Conservation (phyloP, 2,329 filamentous ascomycete genomes). For the Diaporthe sp. region DNA sequence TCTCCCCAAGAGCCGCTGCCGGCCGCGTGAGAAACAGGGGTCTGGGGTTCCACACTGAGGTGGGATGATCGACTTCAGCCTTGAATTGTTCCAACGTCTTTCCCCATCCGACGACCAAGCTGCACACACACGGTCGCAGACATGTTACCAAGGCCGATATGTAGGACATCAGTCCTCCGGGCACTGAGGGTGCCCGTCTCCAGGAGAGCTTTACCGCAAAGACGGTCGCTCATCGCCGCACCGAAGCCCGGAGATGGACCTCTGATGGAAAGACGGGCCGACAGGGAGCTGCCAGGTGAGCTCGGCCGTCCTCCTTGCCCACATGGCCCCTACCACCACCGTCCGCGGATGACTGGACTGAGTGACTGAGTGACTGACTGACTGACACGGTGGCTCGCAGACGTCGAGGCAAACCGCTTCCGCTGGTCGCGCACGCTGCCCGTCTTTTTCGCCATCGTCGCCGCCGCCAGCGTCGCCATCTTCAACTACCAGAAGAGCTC, state of each 20-base stretch:
- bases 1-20: conserved; percentile 28
- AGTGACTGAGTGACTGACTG: no score
- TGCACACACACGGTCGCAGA: conserved; percentile 30
- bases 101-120: not conserved
- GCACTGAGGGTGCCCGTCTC: conserved; percentile 22
- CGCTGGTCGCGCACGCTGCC: conserved; percentile 83
- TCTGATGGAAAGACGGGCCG: conserved; percentile 74
- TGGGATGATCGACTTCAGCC: conserved; percentile 40
- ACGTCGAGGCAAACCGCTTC: conserved; percentile 61
- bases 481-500: conserved; percentile 99
- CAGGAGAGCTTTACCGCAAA: conserved; percentile 46
- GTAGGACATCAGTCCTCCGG: conserved; percentile 37
- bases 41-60: conserved; percentile 11
- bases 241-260: conserved; percentile 73
- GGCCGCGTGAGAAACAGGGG: conserved; percentile 33
- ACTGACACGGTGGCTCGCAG: conserved; percentile 45
- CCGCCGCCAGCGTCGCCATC: conserved; percentile 82
- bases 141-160: conserved; percentile 40
- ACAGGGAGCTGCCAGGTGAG: conserved; percentile 76
- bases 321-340: not conserved
- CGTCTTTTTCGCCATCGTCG: conserved; percentile 82
- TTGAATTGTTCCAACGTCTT: conserved; percentile 11
- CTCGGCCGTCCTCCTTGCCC: not conserved
- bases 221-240: conserved; percentile 67
- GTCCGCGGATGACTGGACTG: not conserved